A percentile compares a stretch with the other conserved stretches of the same genome.
Evolutionary conservation across 345 rosid species (phyloP).

Genomic region (Nephelium lappaceum): DNA sequence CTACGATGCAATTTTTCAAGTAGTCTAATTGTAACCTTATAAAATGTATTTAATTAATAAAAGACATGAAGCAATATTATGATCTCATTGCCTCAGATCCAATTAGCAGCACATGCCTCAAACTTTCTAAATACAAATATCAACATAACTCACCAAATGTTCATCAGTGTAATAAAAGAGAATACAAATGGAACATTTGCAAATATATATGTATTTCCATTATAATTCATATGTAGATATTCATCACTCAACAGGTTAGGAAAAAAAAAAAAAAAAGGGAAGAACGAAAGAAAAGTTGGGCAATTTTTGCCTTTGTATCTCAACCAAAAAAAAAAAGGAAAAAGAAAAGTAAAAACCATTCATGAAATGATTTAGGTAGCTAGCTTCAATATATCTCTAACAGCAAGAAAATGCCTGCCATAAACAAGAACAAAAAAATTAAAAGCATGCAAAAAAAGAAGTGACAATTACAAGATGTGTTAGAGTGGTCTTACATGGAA

Average conservation of each 20-base stretch:
- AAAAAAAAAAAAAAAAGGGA: background rate
- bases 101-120: background rate
- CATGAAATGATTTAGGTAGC: background rate
- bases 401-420: constrained; percentile 17
- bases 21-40: no score
- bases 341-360: background rate
- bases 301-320: background rate
- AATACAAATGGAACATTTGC: background rate
- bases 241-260: background rate
- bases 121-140: no score
- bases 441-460: background rate
- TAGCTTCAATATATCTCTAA: background rate
- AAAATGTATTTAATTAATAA: no score
- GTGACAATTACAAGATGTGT: background rate
- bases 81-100: background rate
- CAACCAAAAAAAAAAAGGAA: background rate
- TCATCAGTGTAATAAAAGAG: background rate
- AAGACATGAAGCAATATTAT: background rate
- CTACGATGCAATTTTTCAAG: background rate
- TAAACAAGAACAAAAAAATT: background rate
- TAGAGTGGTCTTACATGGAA: constrained; percentile 19
- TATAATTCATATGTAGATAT: background rate
- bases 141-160: no score
- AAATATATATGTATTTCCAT: background rate
- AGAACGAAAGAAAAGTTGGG: background rate